A percentile compares a stretch with the other conserved stretches of the same genome.
phyloP scores from a whole-genome alignment of 805 yeast genomes.

The Ogataea minuta region DNA sequence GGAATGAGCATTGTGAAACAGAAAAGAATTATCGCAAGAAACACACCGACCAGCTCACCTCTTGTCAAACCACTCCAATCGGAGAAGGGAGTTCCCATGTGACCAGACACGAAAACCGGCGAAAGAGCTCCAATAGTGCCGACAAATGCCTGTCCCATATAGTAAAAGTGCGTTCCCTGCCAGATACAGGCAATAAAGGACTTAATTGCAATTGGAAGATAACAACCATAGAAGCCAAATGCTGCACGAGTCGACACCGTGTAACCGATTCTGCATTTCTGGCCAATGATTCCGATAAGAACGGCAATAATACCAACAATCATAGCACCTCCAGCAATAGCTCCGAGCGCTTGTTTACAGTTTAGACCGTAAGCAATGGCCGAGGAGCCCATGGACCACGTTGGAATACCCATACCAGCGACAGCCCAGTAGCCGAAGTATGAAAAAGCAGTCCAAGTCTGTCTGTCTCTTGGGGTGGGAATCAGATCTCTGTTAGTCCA shows the following conservation, averaged over 20 bases:
- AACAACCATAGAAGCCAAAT: conserved; percentile 47
- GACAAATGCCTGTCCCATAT: conserved; percentile 45
- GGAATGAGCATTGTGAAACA: conserved; percentile 38
- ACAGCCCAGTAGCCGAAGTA: conserved; percentile 45
- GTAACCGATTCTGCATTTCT: conserved; percentile 50
- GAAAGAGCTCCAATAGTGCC: conserved; percentile 40
- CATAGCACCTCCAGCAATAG: conserved; percentile 44
- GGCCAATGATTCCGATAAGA: conserved; percentile 51
- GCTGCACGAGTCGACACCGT: conserved; percentile 43
- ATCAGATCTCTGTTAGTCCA: conserved; percentile 42
- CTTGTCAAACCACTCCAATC: conserved; percentile 36
- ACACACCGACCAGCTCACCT: conserved; percentile 40
- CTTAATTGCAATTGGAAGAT: conserved; percentile 42
- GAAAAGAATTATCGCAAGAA: conserved; percentile 37
- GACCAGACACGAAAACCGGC: conserved; percentile 31
- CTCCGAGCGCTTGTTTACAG: conserved; percentile 39
- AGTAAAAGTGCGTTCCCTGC: conserved; percentile 44
- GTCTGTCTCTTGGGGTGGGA: conserved; percentile 43
- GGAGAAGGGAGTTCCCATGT: conserved; percentile 26
- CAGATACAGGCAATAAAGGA: conserved; percentile 45
- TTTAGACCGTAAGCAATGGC: conserved; percentile 28
- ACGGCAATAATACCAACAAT: conserved; percentile 43
- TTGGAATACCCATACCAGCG: conserved; percentile 26
- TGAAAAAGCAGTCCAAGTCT: conserved; percentile 46
- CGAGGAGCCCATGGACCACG: conserved; percentile 22